Evolutionary conservation across 352 stramenopile species (phyloP).

Genomic region (Globisporangium solare): DNA sequence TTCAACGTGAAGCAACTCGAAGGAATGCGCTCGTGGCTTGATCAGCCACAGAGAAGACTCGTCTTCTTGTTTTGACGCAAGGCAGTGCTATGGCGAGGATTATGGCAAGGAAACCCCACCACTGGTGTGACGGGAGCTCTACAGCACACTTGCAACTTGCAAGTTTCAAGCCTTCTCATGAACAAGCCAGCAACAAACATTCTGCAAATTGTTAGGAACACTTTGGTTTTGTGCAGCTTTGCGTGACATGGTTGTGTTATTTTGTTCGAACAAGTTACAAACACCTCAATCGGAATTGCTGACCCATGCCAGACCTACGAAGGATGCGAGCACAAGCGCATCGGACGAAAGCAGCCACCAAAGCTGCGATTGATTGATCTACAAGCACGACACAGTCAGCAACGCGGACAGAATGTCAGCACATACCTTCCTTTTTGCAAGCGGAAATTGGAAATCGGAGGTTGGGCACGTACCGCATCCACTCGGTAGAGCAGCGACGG

Average conservation of each 20-base stretch:
- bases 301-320: conserved; percentile 47
- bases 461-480: conserved; percentile 34
- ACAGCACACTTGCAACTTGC: no score
- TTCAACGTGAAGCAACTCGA: no score
- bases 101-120: no score
- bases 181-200: no score
- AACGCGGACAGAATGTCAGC: neutral
- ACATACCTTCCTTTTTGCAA: neutral
- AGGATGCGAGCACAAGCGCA: conserved; percentile 51
- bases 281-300: conserved; percentile 19
- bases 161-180: no score
- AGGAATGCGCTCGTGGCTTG: no score
- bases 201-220: no score
- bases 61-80: no score
- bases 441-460: neutral
- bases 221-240: no score
- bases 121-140: no score
- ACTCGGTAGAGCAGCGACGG: conserved; percentile 62
- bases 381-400: neutral
- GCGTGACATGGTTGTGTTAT: neutral
- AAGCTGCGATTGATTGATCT: conserved; percentile 61
- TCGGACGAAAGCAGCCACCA: conserved; percentile 60
- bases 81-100: no score
- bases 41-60: no score
- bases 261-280: neutral